Evolutionary conservation across 768 basidiomycete genomes (phyloP), one percentile per base, ranked within the genome.

Genomic region (Macrocybe gigantea): DNA sequence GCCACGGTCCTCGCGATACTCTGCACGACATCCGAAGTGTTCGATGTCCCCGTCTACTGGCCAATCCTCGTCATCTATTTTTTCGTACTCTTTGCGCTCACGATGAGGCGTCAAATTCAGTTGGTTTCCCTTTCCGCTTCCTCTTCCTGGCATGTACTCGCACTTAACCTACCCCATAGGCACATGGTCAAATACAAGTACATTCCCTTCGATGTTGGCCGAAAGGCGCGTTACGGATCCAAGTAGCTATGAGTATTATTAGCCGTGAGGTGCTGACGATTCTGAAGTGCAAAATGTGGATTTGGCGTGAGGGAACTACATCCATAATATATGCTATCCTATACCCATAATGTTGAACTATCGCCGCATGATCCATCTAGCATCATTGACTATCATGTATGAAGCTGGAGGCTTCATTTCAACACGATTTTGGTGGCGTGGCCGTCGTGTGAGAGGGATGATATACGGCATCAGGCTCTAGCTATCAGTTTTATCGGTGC

Each of bases 101-200:
- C 95, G 4, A 95, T 99, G 92, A 80, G 93, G 53, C 73, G 93
- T 52, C 93, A 97, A 68, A 93, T 97, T 55, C 90, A 92, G 93
- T 95, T 64, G 59, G 93, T 78, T 2, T 43, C 12, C 31, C 38
- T 31, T 11, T 14, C 35, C 6, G 14, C 41, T 33, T 44, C 48
- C 36, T 60, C 40, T 34, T 38, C 7, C 33, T 34, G 2, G 10
- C 35, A 30, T 44, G 14, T 22, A 15, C n/a, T n/a, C n/a, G n/a
- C n/a, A n/a, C 22, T 22, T 22, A 22, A 22, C 22, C 22, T 22
- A 30, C n/a, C 22, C 35, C 46, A 12, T 59, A 94, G 92, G 59
- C 95, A 99, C 67, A 98, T 98, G 95, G 87, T 96, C 73, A 96
- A 96, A 67, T 98, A 97, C 74, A 92, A 92, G 64, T 97, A 93